These are phyloP conservation scores for Lolium multiflorum DNA, from an alignment of 176 grass and related monocot genomes.

Conservation along the genomic window DNA sequence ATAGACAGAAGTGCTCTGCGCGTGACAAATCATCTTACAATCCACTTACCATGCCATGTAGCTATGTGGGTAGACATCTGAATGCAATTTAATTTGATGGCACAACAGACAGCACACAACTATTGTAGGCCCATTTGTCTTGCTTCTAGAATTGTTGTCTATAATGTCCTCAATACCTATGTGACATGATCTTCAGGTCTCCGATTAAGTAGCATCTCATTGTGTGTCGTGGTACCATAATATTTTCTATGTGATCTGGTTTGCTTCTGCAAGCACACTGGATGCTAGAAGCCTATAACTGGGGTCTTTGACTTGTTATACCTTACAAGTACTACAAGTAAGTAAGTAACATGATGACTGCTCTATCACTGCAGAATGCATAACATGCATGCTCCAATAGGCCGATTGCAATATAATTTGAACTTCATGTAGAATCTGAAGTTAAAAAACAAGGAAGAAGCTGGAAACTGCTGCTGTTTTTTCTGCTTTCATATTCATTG, in stretches of 20 bases:
- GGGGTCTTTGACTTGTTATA: not conserved
- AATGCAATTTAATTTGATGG: not conserved
- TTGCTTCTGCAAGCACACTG: not conserved
- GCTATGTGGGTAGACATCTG: not conserved
- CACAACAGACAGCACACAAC: not conserved
- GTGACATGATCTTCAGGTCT: not conserved
- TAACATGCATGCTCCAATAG: not conserved
- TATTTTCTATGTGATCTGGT: not conserved
- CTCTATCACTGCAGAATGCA: not conserved
- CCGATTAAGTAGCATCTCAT: not conserved
- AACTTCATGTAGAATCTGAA: constrained; percentile 5
- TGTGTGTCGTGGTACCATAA: not conserved
- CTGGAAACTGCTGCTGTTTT: not conserved
- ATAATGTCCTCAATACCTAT: not conserved
- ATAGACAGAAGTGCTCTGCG: not conserved
- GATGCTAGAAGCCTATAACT: constrained; percentile 9
- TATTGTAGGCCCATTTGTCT: not conserved
- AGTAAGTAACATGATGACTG: not conserved
- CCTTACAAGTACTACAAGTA: not conserved
- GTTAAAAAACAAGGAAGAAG: not conserved
- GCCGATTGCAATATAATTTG: not conserved
- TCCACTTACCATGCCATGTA: not conserved
- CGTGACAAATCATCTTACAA: not conserved
- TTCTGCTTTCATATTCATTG: not conserved
- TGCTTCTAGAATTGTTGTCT: not conserved